Conservation (phyloP, 805 yeast species). For the Ogataea nitratoaversa region DNA sequence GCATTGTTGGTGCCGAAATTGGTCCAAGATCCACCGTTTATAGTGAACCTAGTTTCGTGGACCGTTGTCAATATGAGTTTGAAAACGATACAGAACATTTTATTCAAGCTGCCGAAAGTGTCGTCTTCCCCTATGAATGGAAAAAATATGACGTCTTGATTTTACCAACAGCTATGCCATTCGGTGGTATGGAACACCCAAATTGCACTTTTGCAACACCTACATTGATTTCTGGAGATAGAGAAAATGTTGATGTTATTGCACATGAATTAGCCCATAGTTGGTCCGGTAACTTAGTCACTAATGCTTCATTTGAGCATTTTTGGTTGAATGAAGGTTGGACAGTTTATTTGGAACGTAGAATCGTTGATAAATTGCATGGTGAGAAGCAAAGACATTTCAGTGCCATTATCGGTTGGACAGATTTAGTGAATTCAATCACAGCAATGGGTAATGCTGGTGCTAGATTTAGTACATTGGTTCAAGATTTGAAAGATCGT, state of each 20-base stretch:
- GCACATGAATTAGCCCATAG: slow-evolving; percentile 94
- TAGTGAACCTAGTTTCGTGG: slow-evolving; percentile 67
- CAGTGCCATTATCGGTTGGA: slow-evolving; percentile 86
- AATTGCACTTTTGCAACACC: slow-evolving; percentile 90
- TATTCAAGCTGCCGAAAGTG: slow-evolving; percentile 69
- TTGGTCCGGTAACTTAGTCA: slow-evolving; percentile 89
- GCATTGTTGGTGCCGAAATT: slow-evolving; percentile 56
- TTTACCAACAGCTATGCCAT: slow-evolving; percentile 74
- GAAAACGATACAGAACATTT: slow-evolving; percentile 77
- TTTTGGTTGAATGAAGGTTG: slow-evolving; percentile 96
- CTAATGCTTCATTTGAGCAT: slow-evolving; percentile 89
- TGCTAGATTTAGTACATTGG: slow-evolving; percentile 53
- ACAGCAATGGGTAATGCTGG: slow-evolving; percentile 56
- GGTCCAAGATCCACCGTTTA: slow-evolving; percentile 87
- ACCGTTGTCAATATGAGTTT: slow-evolving; percentile 74
- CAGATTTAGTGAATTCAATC: slow-evolving; percentile 65
- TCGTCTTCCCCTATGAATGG: slow-evolving; percentile 83
- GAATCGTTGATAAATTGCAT: slow-evolving; percentile 73
- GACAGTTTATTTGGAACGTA: slow-evolving; percentile 88
- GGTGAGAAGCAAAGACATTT: slow-evolving; percentile 79
- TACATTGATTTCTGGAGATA: slow-evolving; percentile 77
- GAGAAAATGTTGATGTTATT: slow-evolving; percentile 81
- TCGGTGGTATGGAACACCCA: slow-evolving; percentile 95
- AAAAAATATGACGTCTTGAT: slow-evolving; percentile 74
- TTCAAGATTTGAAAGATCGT: slow-evolving; percentile 65